Conservation (phyloP, 345 rosid genomes). For the Stellera chamaejasme region DNA sequence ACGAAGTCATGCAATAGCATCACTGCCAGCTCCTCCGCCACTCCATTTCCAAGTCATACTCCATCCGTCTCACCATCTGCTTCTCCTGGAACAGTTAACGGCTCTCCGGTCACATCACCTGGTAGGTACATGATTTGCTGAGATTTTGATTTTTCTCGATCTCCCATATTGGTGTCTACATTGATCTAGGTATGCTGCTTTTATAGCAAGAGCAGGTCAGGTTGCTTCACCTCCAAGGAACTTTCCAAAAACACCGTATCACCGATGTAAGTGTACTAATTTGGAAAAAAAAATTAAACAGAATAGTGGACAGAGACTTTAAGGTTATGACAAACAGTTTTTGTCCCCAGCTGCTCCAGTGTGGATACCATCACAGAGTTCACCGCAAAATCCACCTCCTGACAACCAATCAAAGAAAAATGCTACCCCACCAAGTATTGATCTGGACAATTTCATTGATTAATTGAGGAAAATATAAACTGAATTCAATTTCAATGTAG, state of each 20-base stretch:
- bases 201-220: conserved; percentile 9
- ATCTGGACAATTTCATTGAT: conserved; percentile 11
- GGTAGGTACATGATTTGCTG: conserved; percentile 22
- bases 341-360: conserved; percentile 15
- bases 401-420: conserved; percentile 22
- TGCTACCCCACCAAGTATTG: conserved; percentile 9
- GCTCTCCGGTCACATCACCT: conserved; percentile 27
- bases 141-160: conserved; percentile 7
- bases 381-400: conserved; percentile 22
- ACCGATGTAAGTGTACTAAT: conserved; percentile 13
- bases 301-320: conserved; percentile 2
- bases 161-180: conserved; percentile 14
- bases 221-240: conserved; percentile 1
- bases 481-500: conserved; percentile 3
- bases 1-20: conserved; percentile 20
- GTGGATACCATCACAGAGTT: conserved; percentile 14
- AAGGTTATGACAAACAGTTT: conserved; percentile 7
- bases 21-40: conserved; percentile 36
- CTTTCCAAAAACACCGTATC: conserved; percentile 19
- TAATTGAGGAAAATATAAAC: not conserved
- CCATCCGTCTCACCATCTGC: conserved; percentile 16
- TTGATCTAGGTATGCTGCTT: conserved; percentile 5
- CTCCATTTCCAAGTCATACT: conserved; percentile 5
- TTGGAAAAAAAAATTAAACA: too few relatives aligned
- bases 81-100: conserved; percentile 17